A percentile compares a stretch with the other conserved stretches of the same genome.
Conservation (phyloP, 768 basidiomycete species). For the Boletus rubescentipes region DNA sequence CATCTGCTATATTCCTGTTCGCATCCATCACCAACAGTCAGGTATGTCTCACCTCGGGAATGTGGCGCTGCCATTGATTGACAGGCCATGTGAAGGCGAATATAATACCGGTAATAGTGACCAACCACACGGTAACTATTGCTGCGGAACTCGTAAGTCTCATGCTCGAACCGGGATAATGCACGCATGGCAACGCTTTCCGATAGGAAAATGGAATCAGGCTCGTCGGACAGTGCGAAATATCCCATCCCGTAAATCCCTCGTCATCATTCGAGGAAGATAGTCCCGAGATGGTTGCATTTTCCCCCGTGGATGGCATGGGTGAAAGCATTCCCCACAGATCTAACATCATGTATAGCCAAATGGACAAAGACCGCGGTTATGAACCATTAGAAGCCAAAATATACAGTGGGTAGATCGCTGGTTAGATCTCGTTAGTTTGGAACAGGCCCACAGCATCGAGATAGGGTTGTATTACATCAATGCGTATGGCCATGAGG, state of each 20-base stretch:
- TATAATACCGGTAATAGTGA: conserved; percentile 89
- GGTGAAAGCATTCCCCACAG: conserved; percentile 45
- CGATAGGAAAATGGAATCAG: conserved; percentile 67
- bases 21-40: conserved; percentile 87
- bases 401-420: conserved; percentile 56
- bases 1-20: conserved; percentile 92
- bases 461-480: conserved; percentile 77
- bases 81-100: conserved; percentile 47
- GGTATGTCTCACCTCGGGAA: conserved; percentile 27
- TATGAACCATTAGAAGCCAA: conserved; percentile 59
- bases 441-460: conserved; percentile 3
- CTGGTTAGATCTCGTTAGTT: conserved; percentile 11
- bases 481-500: conserved; percentile 88
- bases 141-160: conserved; percentile 75
- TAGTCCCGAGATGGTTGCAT: conserved; percentile 33
- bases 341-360: conserved; percentile 68
- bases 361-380: conserved; percentile 44
- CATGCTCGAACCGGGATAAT: conserved; percentile 52
- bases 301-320: conserved; percentile 55
- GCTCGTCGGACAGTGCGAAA: conserved; percentile 90
- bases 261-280: conserved; percentile 31
- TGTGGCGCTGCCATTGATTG: conserved; percentile 10
- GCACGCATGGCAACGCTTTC: conserved; percentile 4
- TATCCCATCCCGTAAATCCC: conserved; percentile 74
- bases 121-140: conserved; percentile 94